phyloP scores from a whole-genome alignment of 2,329 filamentous ascomycete species.

The Phyllosticta citribraziliensis region DNA sequence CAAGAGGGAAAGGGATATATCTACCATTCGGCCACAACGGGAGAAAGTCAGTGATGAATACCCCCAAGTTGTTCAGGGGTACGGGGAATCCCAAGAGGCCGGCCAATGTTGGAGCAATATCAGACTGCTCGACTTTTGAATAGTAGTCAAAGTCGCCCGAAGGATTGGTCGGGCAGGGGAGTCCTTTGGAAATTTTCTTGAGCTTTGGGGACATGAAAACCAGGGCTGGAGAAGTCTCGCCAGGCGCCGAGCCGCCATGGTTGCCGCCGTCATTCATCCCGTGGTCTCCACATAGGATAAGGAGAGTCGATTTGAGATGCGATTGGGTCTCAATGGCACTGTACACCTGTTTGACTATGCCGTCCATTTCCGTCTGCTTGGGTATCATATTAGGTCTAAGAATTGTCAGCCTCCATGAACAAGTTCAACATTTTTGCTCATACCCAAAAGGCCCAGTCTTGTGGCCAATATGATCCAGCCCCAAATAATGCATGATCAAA shows the following conservation, averaged over 20 bases:
- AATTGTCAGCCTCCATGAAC: constrained; percentile 6
- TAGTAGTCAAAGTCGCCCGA: constrained; percentile 75
- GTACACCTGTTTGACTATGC: constrained; percentile 67
- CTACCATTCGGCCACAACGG: constrained; percentile 62
- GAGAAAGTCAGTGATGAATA: constrained; percentile 72
- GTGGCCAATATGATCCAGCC: constrained; percentile 93
- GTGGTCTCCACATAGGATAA: constrained; percentile 87
- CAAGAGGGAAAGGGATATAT: neutral
- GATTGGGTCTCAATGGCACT: constrained; percentile 58
- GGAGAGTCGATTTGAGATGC: constrained; percentile 67
- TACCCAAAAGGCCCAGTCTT: constrained; percentile 82
- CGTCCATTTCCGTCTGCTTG: constrained; percentile 92
- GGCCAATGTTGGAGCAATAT: constrained; percentile 81
- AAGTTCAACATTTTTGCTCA: neutral
- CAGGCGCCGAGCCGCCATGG: constrained; percentile 85
- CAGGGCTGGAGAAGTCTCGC: constrained; percentile 87
- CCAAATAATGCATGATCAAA: constrained; percentile 91
- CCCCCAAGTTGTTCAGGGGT: constrained; percentile 80
- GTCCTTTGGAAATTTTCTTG: constrained; percentile 40
- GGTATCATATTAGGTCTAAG: constrained; percentile 76
- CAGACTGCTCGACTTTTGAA: constrained; percentile 78
- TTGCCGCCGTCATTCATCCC: constrained; percentile 99
- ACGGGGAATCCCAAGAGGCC: constrained; percentile 80
- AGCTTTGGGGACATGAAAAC: constrained; percentile 86
- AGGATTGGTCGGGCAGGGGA: constrained; percentile 46